Evolutionary conservation across 192 early-diverging fungal species (phyloP).

Genomic region (Linnemannia elongata): DNA sequence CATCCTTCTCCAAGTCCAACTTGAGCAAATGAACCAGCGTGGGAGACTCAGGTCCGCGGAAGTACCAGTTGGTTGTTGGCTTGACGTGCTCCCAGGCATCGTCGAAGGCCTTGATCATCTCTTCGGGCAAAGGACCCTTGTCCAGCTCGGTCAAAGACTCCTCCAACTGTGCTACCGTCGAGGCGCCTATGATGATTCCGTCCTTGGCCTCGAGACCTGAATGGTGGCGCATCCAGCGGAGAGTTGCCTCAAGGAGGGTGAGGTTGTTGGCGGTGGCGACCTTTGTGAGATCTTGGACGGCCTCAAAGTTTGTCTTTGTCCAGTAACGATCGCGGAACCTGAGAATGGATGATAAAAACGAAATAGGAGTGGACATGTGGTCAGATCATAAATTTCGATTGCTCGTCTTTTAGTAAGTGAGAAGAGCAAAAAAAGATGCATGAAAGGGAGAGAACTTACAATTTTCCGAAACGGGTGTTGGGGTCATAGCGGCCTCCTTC

Average conservation of each 20-base stretch:
- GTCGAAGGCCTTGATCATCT: constrained; percentile 66
- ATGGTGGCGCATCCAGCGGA: constrained; percentile 59
- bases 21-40: no score
- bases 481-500: constrained; percentile 20
- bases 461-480: constrained; percentile 10
- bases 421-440: no score
- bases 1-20: no score
- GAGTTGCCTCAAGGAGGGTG: constrained; percentile 31
- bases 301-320: constrained; percentile 60
- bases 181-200: constrained; percentile 51
- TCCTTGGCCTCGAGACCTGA: constrained; percentile 27
- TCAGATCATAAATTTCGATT: neutral
- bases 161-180: constrained; percentile 48
- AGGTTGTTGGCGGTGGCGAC: constrained; percentile 27
- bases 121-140: constrained; percentile 63
- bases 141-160: constrained; percentile 63
- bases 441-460: constrained; percentile 9
- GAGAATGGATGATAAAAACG: no score
- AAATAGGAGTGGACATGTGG: no score
- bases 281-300: constrained; percentile 58
- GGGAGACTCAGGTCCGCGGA: neutral
- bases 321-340: constrained; percentile 15
- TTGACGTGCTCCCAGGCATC: constrained; percentile 65
- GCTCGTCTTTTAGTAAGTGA: neutral
- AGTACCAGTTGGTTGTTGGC: neutral